These are phyloP conservation scores for Daucus carota DNA, from an alignment of 129 eudicot species.

Conservation along the genomic window DNA sequence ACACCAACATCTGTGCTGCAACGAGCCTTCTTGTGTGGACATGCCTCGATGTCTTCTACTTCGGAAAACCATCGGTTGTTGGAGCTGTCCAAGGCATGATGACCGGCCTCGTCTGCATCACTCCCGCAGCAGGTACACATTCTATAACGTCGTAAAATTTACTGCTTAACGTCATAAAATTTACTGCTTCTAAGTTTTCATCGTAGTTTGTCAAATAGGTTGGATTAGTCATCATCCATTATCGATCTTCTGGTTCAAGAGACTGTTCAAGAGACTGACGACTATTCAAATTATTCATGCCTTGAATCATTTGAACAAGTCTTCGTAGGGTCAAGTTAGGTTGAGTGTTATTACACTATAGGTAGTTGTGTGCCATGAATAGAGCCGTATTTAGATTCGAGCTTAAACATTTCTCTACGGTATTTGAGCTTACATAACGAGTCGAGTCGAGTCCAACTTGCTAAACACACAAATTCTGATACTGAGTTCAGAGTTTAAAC, in stretches of 20 bases:
- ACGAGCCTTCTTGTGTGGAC: conserved; percentile 78
- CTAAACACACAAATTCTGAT: neutral
- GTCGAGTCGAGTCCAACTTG: neutral
- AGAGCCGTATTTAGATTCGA: neutral
- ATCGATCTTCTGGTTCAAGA: neutral
- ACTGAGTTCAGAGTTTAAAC: neutral
- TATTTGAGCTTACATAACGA: neutral
- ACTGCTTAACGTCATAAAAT: neutral
- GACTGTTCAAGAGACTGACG: neutral
- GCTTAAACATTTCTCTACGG: no score
- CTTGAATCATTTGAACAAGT: neutral
- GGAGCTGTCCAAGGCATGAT: conserved; percentile 86
- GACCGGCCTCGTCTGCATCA: conserved; percentile 74
- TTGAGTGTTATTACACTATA: neutral
- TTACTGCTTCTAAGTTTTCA: neutral
- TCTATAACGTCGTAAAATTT: neutral
- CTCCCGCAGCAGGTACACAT: conserved; percentile 64
- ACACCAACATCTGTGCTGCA: conserved; percentile 65
- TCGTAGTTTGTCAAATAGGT: neutral
- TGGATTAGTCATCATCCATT: neutral
- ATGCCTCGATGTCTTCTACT: conserved; percentile 56
- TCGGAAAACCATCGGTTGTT: conserved; percentile 72
- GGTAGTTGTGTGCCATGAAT: neutral
- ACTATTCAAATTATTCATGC: neutral
- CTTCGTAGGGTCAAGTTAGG: neutral